phyloP scores from a whole-genome alignment of 2,329 filamentous ascomycete genomes.

The Emmonsia crescens region DNA sequence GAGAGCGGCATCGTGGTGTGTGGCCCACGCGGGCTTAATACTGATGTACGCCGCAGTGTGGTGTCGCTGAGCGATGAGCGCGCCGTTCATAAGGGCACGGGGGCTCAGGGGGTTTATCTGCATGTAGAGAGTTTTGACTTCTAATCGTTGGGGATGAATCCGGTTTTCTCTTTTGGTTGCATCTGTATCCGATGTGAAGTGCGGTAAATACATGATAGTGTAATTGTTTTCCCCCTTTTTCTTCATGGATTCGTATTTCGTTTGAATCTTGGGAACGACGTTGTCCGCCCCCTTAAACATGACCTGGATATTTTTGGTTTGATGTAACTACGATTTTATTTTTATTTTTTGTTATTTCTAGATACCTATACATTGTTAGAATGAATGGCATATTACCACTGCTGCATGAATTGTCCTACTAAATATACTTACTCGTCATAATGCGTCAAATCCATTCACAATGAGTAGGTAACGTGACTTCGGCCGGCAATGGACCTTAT shows the following conservation, averaged over 20 bases:
- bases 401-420: background rate
- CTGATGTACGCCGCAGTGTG: slow-evolving; percentile 45
- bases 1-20: slow-evolving; percentile 55
- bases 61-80: slow-evolving; percentile 52
- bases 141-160: slow-evolving; percentile 12
- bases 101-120: slow-evolving; percentile 53
- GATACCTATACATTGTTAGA: background rate
- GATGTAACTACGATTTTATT: background rate
- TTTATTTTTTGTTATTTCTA: background rate
- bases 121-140: slow-evolving; percentile 50
- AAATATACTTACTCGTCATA: too few relatives aligned
- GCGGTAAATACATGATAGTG: too few relatives aligned
- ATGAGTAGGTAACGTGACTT: too few relatives aligned
- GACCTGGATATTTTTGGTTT: too few relatives aligned
- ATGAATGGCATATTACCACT: background rate
- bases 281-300: too few relatives aligned
- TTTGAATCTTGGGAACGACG: background rate
- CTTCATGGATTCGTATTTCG: too few relatives aligned
- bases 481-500: too few relatives aligned
- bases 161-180: slow-evolving; percentile 40
- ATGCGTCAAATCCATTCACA: too few relatives aligned
- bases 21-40: slow-evolving; percentile 45
- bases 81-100: slow-evolving; percentile 56
- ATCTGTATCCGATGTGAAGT: too few relatives aligned
- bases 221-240: too few relatives aligned